A percentile compares a stretch with the other conserved stretches of the same genome.
Conservation (phyloP, 2,329 filamentous ascomycete genomes). For the Diaporthe vaccinii region DNA sequence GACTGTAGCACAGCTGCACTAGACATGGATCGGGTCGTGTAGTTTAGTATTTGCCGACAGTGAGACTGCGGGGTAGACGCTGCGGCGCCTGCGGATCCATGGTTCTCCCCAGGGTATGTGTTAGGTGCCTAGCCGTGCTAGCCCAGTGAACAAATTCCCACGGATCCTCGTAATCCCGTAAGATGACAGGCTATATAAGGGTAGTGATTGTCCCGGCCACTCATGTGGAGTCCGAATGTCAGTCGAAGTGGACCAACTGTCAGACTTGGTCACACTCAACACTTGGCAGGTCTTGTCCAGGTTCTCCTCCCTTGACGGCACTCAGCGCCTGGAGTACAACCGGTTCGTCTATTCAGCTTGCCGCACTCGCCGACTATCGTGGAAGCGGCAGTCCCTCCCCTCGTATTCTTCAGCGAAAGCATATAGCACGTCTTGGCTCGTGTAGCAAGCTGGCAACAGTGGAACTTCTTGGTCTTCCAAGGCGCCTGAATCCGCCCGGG, state of each 20-base stretch:
- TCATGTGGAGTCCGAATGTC: neutral
- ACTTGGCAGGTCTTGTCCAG: neutral
- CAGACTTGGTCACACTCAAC: neutral
- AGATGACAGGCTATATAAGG: slow-evolving; percentile 1
- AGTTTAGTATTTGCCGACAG: slow-evolving; percentile 16
- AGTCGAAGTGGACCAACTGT: neutral
- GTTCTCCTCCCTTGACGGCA: neutral
- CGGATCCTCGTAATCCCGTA: neutral
- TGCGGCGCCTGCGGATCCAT: neutral
- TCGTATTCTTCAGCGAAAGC: neutral
- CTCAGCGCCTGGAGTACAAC: neutral
- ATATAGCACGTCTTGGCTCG: neutral
- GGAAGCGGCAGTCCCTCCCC: neutral
- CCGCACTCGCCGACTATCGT: too few relatives aligned
- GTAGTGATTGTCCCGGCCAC: slow-evolving; percentile 1
- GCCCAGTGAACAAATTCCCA: neutral
- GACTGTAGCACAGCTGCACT: neutral
- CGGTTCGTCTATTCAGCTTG: neutral
- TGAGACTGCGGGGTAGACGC: slow-evolving; percentile 21
- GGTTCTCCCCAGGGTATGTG: slow-evolving; percentile 1
- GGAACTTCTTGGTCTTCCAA: neutral
- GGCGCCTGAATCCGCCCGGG: neutral
- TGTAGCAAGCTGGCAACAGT: neutral
- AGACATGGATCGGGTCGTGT: neutral
- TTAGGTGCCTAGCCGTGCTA: neutral